A percentile compares a stretch with the other conserved stretches of the same genome.
phyloP scores from a whole-genome alignment of 345 rosid species.

The Erucastrum elatum region DNA sequence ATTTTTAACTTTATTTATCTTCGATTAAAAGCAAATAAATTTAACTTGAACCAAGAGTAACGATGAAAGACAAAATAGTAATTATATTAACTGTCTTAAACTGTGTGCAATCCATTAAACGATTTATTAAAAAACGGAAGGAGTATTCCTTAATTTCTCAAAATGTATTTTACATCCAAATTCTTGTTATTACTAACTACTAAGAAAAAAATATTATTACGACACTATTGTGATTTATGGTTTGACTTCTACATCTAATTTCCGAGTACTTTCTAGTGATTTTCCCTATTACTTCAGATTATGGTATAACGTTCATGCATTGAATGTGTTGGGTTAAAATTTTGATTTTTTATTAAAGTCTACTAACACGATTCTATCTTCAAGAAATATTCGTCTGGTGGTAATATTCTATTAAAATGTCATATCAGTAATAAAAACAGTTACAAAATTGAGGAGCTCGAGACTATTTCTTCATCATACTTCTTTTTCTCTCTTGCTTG shows the following conservation, averaged over 20 bases:
- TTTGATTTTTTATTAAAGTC: neutral
- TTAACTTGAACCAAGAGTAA: no score
- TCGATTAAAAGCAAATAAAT: no score
- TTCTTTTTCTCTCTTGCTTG: conserved; percentile 5
- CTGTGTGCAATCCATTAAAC: no score
- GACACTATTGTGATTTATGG: neutral
- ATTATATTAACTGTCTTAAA: no score
- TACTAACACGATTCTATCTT: neutral
- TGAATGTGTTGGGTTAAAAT: neutral
- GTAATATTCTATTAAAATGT: neutral
- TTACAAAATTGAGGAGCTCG: conserved; percentile 29
- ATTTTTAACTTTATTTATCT: no score
- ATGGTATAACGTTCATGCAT: neutral
- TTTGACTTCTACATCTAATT: neutral
- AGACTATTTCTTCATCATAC: conserved; percentile 20
- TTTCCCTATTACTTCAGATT: neutral
- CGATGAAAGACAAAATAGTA: no score
- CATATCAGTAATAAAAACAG: conserved; percentile 22
- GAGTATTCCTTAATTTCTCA: neutral
- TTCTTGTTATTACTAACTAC: neutral
- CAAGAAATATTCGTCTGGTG: neutral
- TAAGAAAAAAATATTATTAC: neutral
- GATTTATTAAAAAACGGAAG: no score
- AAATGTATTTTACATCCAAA: neutral
- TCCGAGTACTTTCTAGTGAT: neutral